Evolutionary conservation across 2,329 filamentous ascomycete species (phyloP).

Genomic region (Zymoseptoria crescenta): DNA sequence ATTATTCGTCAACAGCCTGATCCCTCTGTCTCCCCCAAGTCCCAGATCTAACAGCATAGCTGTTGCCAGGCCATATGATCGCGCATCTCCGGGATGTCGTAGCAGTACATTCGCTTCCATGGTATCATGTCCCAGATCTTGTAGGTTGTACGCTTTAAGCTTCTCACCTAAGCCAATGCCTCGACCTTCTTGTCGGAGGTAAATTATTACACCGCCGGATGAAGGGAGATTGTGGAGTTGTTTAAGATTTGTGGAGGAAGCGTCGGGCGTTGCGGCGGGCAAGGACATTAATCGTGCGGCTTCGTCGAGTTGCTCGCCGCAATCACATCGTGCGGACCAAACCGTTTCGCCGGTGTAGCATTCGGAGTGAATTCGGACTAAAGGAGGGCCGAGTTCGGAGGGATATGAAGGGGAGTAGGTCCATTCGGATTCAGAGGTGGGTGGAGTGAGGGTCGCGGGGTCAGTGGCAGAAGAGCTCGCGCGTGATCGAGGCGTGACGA

Average conservation of each 20-base stretch:
- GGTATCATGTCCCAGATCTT: slow-evolving; percentile 94
- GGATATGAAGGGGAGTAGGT: slow-evolving; percentile 19
- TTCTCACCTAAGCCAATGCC: slow-evolving; percentile 94
- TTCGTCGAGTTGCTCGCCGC: slow-evolving; percentile 94
- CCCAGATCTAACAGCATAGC: slow-evolving; percentile 87
- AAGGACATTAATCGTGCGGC: slow-evolving; percentile 79
- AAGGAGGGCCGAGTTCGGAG: slow-evolving; percentile 46
- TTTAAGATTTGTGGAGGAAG: slow-evolving; percentile 15
- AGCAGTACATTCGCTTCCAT: slow-evolving; percentile 91
- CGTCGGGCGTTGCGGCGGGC: slow-evolving; percentile 22
- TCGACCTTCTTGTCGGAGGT: slow-evolving; percentile 88
- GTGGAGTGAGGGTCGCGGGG: slow-evolving; percentile 5
- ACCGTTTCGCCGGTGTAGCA: slow-evolving; percentile 98
- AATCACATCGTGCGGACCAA: slow-evolving; percentile 96
- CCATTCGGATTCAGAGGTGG: slow-evolving; percentile 3
- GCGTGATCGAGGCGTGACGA: slow-evolving; percentile 17
- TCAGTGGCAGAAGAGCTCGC: slow-evolving; percentile 16
- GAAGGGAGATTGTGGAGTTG: slow-evolving; percentile 7
- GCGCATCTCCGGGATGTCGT: slow-evolving; percentile 85
- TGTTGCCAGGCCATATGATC: slow-evolving; percentile 93
- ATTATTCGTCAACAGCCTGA: slow-evolving; percentile 88
- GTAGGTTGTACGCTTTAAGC: slow-evolving; percentile 94
- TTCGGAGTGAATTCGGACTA: slow-evolving; percentile 94
- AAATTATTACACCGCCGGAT: slow-evolving; percentile 83
- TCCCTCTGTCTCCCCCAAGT: slow-evolving; percentile 57